Percentiles rank a stretch among this genome's conserved stretches.
These are phyloP conservation scores for Collybia mongolica DNA, from an alignment of 768 basidiomycete species.

Conservation along the genomic window DNA sequence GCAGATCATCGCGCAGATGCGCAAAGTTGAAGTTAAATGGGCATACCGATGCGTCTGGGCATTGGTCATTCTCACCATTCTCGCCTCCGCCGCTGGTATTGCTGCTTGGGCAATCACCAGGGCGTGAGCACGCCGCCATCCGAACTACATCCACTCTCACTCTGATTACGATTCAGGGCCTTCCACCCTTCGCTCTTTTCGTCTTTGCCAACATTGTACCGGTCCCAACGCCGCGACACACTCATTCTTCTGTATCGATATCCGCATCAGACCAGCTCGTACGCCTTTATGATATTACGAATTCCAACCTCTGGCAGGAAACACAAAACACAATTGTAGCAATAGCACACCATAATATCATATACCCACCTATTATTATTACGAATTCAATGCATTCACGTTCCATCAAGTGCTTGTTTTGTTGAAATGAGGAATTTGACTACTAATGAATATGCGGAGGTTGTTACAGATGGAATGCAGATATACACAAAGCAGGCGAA, in stretches of 20 bases:
- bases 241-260: neutral
- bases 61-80: slow-evolving; percentile 41
- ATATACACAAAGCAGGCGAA: neutral
- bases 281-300: neutral
- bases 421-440: too few relatives aligned
- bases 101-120: slow-evolving; percentile 29
- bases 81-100: slow-evolving; percentile 29
- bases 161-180: neutral
- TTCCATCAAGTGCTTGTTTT: too few relatives aligned
- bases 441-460: too few relatives aligned
- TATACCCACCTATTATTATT: too few relatives aligned
- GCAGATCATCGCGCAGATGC: slow-evolving; percentile 44
- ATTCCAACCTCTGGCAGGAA: slow-evolving; percentile 3
- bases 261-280: neutral
- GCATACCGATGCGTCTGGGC: slow-evolving; percentile 56
- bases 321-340: slow-evolving; percentile 10
- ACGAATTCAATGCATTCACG: too few relatives aligned
- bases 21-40: slow-evolving; percentile 53
- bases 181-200: neutral
- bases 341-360: slow-evolving; percentile 4
- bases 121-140: slow-evolving; percentile 11
- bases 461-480: neutral
- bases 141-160: neutral
- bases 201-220: neutral
- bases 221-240: neutral